Percentiles rank a stretch among this genome's conserved stretches.
phyloP scores from a whole-genome alignment of 768 basidiomycete genomes.

The Tulasnella sp. region DNA sequence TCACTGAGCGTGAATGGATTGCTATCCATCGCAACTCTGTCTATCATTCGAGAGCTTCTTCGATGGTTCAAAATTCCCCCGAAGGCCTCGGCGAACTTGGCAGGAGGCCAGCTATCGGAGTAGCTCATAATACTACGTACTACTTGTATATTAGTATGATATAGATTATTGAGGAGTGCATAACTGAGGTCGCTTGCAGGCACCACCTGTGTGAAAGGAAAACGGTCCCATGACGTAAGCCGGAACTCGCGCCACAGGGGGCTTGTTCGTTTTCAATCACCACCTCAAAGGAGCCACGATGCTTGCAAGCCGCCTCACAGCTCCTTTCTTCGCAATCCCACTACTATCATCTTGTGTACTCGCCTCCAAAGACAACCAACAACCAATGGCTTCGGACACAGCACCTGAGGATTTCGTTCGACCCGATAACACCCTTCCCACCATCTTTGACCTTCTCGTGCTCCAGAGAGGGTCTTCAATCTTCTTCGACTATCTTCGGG shows the following conservation, averaged over 20 bases:
- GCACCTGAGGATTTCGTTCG: not conserved
- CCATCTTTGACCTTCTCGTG: constrained; percentile 71
- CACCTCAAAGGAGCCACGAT: not conserved
- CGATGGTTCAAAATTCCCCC: too few relatives aligned
- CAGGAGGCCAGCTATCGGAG: too few relatives aligned
- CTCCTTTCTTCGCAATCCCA: not conserved
- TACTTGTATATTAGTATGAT: too few relatives aligned
- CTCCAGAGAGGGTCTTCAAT: constrained; percentile 72
- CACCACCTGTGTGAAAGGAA: too few relatives aligned
- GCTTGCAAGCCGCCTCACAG: not conserved
- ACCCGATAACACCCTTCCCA: constrained; percentile 41
- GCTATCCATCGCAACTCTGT: too few relatives aligned
- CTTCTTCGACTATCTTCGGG: constrained; percentile 48
- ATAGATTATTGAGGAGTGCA: too few relatives aligned
- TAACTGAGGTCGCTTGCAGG: too few relatives aligned
- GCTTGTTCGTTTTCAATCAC: constrained; percentile 2
- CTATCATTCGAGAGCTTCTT: too few relatives aligned
- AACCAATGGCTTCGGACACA: not conserved
- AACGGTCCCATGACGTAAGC: not conserved
- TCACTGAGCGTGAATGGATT: too few relatives aligned
- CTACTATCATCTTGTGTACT: not conserved
- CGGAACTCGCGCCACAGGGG: not conserved
- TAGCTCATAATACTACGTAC: too few relatives aligned
- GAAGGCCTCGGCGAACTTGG: too few relatives aligned
- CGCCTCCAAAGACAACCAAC: not conserved